Evolutionary conservation across 1,284 basidiomycete genomes (phyloP).

Genomic region (Wolfiporia cocos): DNA sequence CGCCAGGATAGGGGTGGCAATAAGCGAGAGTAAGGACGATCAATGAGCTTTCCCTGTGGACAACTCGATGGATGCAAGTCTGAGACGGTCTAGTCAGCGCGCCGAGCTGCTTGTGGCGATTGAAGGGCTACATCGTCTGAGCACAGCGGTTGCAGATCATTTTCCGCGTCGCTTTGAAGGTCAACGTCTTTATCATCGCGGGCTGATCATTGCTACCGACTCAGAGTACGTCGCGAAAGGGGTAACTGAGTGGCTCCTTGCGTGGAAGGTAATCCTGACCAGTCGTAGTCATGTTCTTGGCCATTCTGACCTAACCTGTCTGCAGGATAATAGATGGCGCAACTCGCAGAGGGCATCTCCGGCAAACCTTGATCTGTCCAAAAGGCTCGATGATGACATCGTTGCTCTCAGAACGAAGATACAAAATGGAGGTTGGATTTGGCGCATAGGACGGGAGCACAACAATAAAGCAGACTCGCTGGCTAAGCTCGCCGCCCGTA

Average conservation of each 20-base stretch:
- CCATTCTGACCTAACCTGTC: background rate
- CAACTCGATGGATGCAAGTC: background rate
- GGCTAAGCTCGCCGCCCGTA: constrained; percentile 1
- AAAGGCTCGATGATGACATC: background rate
- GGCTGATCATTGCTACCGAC: background rate
- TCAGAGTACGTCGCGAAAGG: constrained; percentile 4
- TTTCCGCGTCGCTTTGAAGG: background rate
- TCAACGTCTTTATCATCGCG: background rate
- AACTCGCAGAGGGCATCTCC: background rate
- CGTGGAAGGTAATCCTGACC: constrained; percentile 1
- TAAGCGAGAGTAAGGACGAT: background rate
- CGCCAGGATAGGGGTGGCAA: constrained; percentile 3
- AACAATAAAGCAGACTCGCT: background rate
- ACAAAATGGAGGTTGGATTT: background rate
- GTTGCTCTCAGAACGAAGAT: background rate
- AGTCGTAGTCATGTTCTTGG: background rate
- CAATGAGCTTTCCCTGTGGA: background rate
- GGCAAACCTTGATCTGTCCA: constrained; percentile 2
- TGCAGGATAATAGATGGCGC: constrained; percentile 4
- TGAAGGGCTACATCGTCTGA: background rate
- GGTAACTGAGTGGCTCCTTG: constrained; percentile 2
- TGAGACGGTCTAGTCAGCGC: constrained; percentile 2
- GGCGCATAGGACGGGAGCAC: background rate
- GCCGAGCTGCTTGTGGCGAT: constrained; percentile 3
- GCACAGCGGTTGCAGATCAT: background rate